Percentiles rank a stretch among this genome's conserved stretches.
Evolutionary conservation across 106 monocot species (phyloP).

Genomic region (Agapanthus africanus): DNA sequence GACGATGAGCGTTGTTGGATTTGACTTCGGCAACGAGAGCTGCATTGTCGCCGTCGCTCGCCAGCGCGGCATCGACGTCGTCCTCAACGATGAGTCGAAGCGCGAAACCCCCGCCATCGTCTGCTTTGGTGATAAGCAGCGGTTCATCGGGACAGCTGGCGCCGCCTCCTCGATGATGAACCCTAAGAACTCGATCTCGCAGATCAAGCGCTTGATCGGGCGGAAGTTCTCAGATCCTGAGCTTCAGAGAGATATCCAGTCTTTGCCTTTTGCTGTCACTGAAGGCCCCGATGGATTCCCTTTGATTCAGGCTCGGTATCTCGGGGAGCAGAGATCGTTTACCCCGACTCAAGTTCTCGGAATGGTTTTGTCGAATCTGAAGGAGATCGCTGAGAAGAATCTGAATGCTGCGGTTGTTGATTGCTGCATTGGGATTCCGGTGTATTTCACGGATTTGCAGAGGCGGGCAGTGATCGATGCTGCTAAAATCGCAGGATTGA

Average conservation of each 20-base stretch:
- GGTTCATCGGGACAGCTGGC: slow-evolving; percentile 70
- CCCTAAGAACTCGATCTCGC: slow-evolving; percentile 70
- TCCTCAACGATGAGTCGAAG: slow-evolving; percentile 92
- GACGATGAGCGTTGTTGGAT: slow-evolving; percentile 95
- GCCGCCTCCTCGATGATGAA: slow-evolving; percentile 73
- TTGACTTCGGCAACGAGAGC: slow-evolving; percentile 84
- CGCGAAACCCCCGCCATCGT: slow-evolving; percentile 82
- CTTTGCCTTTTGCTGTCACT: slow-evolving; percentile 45
- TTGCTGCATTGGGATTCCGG: slow-evolving; percentile 87
- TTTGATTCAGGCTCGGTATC: slow-evolving; percentile 54
- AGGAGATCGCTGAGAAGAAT: slow-evolving; percentile 69
- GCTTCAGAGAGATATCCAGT: slow-evolving; percentile 45
- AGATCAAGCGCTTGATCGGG: slow-evolving; percentile 83
- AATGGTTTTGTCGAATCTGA: slow-evolving; percentile 73
- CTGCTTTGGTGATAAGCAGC: slow-evolving; percentile 81
- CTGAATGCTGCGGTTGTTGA: slow-evolving; percentile 58
- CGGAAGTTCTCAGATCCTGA: slow-evolving; percentile 61
- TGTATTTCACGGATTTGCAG: slow-evolving; percentile 83
- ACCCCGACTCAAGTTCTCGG: slow-evolving; percentile 78
- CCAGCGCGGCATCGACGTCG: slow-evolving; percentile 80
- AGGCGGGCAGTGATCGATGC: slow-evolving; percentile 71
- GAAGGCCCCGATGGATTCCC: slow-evolving; percentile 82
- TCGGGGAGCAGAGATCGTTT: slow-evolving; percentile 50
- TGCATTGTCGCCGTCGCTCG: slow-evolving; percentile 81
- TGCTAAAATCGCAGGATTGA: slow-evolving; percentile 61